Conservation (phyloP, 495 filamentous ascomycete species). For the Rhizodiscina lignyota region DNA sequence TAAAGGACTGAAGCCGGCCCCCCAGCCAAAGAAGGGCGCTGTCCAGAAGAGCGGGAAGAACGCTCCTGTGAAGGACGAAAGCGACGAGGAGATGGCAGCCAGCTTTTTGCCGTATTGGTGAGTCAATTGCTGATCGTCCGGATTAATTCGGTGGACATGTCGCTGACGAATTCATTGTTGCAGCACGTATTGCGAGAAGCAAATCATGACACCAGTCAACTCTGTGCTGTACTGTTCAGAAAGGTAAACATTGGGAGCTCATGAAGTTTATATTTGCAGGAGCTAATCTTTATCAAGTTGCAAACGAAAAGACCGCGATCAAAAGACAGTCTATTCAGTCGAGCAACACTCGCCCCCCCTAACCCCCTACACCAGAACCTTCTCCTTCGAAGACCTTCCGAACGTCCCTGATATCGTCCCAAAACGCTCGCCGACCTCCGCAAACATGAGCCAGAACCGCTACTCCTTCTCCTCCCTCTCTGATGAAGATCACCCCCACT, state of each 20-base stretch:
- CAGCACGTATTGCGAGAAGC: slow-evolving; percentile 49
- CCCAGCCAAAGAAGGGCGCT: slow-evolving; percentile 9
- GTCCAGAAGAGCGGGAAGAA: slow-evolving; percentile 5
- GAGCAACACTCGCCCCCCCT: slow-evolving; percentile 12
- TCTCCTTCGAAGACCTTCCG: slow-evolving; percentile 17
- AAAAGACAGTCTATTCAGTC: slow-evolving; percentile 8
- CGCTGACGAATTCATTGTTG: neutral
- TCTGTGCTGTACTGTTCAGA: slow-evolving; percentile 33
- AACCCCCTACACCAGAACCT: slow-evolving; percentile 9
- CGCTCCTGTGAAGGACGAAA: slow-evolving; percentile 7
- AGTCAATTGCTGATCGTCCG: slow-evolving; percentile 12
- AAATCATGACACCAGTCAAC: slow-evolving; percentile 47
- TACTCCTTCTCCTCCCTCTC: slow-evolving; percentile 14
- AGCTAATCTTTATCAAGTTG: slow-evolving; percentile 17
- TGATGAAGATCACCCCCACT: slow-evolving; percentile 10
- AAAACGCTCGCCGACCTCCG: slow-evolving; percentile 21
- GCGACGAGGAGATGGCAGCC: slow-evolving; percentile 41
- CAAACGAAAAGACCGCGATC: slow-evolving; percentile 18
- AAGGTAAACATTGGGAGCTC: slow-evolving; percentile 13
- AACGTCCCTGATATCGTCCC: slow-evolving; percentile 23
- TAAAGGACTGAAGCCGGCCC: neutral
- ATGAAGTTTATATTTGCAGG: neutral
- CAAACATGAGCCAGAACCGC: slow-evolving; percentile 10
- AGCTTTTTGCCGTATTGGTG: slow-evolving; percentile 55
- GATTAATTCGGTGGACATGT: slow-evolving; percentile 4